Percentiles rank a stretch among this genome's conserved stretches.
These are phyloP conservation scores for Penicillium psychrofluorescens DNA, from an alignment of 495 filamentous ascomycete species.

Conservation along the genomic window DNA sequence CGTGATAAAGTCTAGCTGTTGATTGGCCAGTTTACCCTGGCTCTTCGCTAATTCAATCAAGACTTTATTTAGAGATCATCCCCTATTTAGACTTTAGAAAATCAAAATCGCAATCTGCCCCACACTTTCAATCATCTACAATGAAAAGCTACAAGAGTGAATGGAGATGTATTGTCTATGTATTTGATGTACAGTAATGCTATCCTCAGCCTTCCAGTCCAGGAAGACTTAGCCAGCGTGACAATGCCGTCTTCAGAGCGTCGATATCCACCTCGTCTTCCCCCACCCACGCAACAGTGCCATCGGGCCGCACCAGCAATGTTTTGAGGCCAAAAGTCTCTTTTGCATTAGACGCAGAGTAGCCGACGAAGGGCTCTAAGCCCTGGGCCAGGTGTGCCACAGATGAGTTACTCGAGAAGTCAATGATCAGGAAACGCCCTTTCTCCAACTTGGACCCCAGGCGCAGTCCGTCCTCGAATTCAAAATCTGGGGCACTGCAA, in stretches of 20 bases:
- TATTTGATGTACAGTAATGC: no score
- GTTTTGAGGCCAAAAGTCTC: conserved; percentile 13
- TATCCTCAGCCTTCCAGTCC: no score
- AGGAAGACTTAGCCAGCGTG: neutral
- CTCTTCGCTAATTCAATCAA: no score
- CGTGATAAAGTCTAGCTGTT: no score
- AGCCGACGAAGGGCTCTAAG: conserved; percentile 12
- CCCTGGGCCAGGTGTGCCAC: conserved; percentile 5
- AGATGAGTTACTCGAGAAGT: conserved; percentile 5
- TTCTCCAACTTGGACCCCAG: conserved; percentile 13
- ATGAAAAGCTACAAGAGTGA: no score
- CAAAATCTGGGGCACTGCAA: conserved; percentile 20
- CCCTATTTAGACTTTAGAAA: no score
- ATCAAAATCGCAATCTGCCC: no score
- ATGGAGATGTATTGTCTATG: no score
- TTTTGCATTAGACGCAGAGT: conserved; percentile 11
- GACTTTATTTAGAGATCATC: no score
- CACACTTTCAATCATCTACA: no score
- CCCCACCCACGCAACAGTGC: conserved; percentile 22
- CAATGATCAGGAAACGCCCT: conserved; percentile 14
- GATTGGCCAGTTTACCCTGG: no score
- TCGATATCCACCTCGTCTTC: conserved; percentile 6
- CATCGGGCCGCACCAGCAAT: conserved; percentile 25
- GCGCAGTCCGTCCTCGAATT: conserved; percentile 14
- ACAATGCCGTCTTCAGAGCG: conserved; percentile 6